A percentile compares a stretch with the other conserved stretches of the same genome.
phyloP scores from a whole-genome alignment of 495 filamentous ascomycete species.

The Trichocladium antarcticum region DNA sequence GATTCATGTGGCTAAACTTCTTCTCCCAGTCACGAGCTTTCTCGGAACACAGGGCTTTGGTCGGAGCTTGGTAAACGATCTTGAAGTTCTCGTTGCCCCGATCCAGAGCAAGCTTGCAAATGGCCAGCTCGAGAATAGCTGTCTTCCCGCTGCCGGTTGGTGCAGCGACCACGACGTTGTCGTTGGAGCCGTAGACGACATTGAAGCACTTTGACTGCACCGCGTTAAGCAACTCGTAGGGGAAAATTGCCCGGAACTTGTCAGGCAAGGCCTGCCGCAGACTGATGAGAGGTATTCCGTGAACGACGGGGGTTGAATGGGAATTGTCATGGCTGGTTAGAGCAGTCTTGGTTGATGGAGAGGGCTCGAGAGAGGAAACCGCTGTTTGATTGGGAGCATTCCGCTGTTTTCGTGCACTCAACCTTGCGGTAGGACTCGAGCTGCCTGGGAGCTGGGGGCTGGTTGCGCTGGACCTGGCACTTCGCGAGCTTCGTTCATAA shows the following conservation, averaged over 20 bases:
- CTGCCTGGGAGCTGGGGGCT: not conserved
- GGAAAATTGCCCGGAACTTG: conserved; percentile 63
- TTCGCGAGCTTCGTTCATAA: not conserved
- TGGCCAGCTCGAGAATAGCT: conserved; percentile 78
- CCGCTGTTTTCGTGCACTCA: conserved; percentile 2
- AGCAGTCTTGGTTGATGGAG: not conserved
- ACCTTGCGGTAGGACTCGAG: conserved; percentile 13
- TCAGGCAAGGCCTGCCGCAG: conserved; percentile 60
- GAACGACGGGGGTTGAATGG: conserved; percentile 27
- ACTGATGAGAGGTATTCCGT: conserved; percentile 66
- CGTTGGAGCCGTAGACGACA: conserved; percentile 55
- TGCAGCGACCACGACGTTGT: conserved; percentile 81
- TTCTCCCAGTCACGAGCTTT: conserved; percentile 69
- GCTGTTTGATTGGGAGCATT: not conserved
- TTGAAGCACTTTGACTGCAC: conserved; percentile 83
- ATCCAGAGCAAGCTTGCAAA: conserved; percentile 61
- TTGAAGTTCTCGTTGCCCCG: conserved; percentile 65
- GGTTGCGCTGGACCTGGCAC: not conserved
- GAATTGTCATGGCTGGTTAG: not conserved
- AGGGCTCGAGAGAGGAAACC: not conserved
- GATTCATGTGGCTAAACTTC: conserved; percentile 66
- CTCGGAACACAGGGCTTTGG: conserved; percentile 85
- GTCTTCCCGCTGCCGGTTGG: conserved; percentile 96
- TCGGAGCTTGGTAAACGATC: conserved; percentile 91
- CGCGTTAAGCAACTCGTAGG: conserved; percentile 77